Evolutionary conservation across 192 early-diverging fungal genomes (phyloP).

Genomic region (Linnemannia hyalina): DNA sequence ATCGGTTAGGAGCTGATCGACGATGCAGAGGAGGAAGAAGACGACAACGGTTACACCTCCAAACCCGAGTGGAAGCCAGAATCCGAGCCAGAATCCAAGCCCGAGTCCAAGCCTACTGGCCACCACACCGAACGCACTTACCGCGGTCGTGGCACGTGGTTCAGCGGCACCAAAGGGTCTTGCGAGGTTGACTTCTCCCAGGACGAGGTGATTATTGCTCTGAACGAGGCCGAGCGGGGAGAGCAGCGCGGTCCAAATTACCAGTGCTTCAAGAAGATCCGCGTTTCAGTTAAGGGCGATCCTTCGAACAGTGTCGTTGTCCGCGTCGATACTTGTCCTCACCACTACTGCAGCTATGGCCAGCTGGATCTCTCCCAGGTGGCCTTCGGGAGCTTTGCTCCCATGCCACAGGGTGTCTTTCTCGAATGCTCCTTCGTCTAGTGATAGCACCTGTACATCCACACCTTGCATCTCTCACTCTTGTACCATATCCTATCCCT

Average conservation of each 20-base stretch:
- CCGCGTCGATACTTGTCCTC: constrained; percentile 28
- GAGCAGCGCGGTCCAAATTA: constrained; percentile 5
- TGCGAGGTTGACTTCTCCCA: constrained; percentile 17
- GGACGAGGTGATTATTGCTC: constrained; percentile 16
- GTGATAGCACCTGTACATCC: neutral
- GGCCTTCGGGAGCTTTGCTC: constrained; percentile 18
- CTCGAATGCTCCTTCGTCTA: constrained; percentile 25
- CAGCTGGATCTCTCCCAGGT: constrained; percentile 14
- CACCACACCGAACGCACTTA: neutral
- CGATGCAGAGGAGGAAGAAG: neutral
- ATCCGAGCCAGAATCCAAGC: neutral
- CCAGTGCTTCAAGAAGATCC: constrained; percentile 32
- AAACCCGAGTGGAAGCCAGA: neutral
- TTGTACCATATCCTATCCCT: neutral
- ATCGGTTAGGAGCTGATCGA: constrained; percentile 14
- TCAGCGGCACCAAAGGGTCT: constrained; percentile 22
- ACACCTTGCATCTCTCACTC: neutral
- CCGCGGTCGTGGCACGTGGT: constrained; percentile 29
- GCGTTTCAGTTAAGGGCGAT: constrained; percentile 9
- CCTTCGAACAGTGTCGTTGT: constrained; percentile 17
- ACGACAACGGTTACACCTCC: neutral
- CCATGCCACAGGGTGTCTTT: constrained; percentile 6
- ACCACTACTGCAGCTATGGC: constrained; percentile 16
- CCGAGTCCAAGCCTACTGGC: neutral
- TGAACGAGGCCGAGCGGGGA: constrained; percentile 20